phyloP scores from a whole-genome alignment of 225 moss, liverwort and hornwort species.

The Pseudisothecium myosuroides region DNA sequence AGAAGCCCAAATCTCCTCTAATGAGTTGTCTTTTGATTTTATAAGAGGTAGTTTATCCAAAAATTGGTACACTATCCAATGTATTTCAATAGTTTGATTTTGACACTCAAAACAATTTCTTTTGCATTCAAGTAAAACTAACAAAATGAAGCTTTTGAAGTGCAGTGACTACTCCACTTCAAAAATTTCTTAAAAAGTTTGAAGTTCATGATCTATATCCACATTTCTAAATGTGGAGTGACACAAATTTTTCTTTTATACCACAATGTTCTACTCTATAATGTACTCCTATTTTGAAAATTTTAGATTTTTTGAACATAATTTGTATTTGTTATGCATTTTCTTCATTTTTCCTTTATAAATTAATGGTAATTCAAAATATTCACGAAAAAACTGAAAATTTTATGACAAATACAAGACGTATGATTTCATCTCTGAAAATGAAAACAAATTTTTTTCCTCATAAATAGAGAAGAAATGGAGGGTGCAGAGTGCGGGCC shows the following conservation, averaged over 20 bases:
- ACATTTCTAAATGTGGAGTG: background rate
- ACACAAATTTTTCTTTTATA: background rate
- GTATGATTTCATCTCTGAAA: background rate
- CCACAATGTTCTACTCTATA: accelerated
- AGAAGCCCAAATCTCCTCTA: too few relatives aligned
- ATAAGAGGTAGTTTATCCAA: background rate
- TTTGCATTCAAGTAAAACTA: background rate
- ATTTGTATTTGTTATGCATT: background rate
- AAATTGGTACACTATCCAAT: accelerated
- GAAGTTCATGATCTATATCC: background rate
- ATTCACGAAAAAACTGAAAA: accelerated
- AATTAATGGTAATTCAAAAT: background rate
- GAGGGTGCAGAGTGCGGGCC: background rate
- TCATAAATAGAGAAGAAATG: background rate
- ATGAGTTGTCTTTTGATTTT: background rate
- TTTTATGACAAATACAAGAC: background rate
- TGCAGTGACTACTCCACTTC: background rate
- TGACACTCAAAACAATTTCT: background rate
- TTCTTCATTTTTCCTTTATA: background rate
- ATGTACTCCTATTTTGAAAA: accelerated
- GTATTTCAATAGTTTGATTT: background rate
- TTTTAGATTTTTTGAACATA: background rate
- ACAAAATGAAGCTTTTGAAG: background rate
- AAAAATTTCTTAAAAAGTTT: background rate
- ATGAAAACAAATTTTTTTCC: background rate